Conservation (phyloP, 1,139 yeast species). For the Saccharomycopsis phalli region DNA sequence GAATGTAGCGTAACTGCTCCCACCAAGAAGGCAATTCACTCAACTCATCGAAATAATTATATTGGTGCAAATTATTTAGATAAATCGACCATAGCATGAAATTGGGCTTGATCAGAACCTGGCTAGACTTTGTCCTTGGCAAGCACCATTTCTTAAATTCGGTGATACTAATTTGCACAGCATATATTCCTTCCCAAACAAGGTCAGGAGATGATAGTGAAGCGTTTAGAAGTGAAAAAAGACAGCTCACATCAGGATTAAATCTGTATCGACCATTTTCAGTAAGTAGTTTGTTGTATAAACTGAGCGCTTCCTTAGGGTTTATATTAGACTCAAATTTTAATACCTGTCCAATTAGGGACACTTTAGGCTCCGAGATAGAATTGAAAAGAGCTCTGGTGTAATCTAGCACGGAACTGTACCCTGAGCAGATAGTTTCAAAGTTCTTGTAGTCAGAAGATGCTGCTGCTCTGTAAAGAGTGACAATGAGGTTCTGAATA, state of each 20-base stretch:
- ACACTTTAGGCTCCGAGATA: slow-evolving; percentile 20
- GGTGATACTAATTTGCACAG: slow-evolving; percentile 52
- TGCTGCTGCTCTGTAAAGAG: slow-evolving; percentile 18
- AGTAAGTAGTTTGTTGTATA: slow-evolving; percentile 27
- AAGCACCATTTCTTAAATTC: slow-evolving; percentile 38
- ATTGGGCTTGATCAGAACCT: slow-evolving; percentile 36
- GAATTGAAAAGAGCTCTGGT: slow-evolving; percentile 22
- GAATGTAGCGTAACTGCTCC: slow-evolving; percentile 42
- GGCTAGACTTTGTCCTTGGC: slow-evolving; percentile 22
- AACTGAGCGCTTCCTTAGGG: slow-evolving; percentile 31
- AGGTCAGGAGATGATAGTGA: slow-evolving; percentile 25
- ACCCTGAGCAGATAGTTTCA: not conserved
- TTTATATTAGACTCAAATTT: slow-evolving; percentile 38
- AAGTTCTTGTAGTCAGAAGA: not conserved
- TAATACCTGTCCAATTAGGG: slow-evolving; percentile 25
- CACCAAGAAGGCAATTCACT: slow-evolving; percentile 48
- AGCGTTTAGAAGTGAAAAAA: slow-evolving; percentile 38
- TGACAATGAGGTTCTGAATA: slow-evolving; percentile 20
- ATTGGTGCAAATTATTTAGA: slow-evolving; percentile 40
- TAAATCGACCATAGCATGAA: slow-evolving; percentile 43
- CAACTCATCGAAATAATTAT: slow-evolving; percentile 42
- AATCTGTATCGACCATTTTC: slow-evolving; percentile 1
- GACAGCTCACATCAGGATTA: slow-evolving; percentile 33
- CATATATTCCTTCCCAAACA: slow-evolving; percentile 43
- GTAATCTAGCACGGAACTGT: slow-evolving; percentile 15